Evolutionary conservation across 768 basidiomycete species (phyloP).

Genomic region (Cantharellus anzutake): DNA sequence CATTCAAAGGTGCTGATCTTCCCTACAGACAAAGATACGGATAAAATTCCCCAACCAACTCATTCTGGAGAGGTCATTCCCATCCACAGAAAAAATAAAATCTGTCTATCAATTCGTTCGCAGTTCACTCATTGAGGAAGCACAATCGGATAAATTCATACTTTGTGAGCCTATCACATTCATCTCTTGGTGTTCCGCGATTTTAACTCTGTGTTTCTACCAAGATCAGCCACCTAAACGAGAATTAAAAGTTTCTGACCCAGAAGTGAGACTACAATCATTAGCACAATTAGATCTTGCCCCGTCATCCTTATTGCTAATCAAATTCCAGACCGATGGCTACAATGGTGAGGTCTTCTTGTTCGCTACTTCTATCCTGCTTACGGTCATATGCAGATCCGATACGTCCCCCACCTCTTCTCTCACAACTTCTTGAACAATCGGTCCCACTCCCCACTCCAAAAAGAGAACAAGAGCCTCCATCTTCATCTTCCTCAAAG

Average conservation of each 20-base stretch:
- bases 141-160: slow-evolving; percentile 62
- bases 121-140: slow-evolving; percentile 47
- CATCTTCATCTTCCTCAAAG: neutral
- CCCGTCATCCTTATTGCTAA: slow-evolving; percentile 57
- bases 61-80: slow-evolving; percentile 59
- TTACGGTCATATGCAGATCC: slow-evolving; percentile 23
- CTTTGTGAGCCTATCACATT: slow-evolving; percentile 37
- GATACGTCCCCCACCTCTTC: slow-evolving; percentile 43
- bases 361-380: neutral
- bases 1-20: neutral
- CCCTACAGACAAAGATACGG: slow-evolving; percentile 53
- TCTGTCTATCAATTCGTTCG: slow-evolving; percentile 76
- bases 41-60: slow-evolving; percentile 66
- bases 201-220: neutral
- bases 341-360: slow-evolving; percentile 35
- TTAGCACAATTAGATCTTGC: slow-evolving; percentile 55
- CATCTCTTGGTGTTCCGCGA: neutral
- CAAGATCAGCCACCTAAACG: slow-evolving; percentile 73
- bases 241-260: slow-evolving; percentile 69
- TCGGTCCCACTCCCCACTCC: slow-evolving; percentile 53
- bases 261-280: slow-evolving; percentile 43
- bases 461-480: slow-evolving; percentile 15
- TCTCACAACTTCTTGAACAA: slow-evolving; percentile 31
- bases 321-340: slow-evolving; percentile 53
- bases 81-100: slow-evolving; percentile 61